Evolutionary conservation across 2,329 filamentous ascomycete species (phyloP).

Genomic region (Fusarium sp.): DNA sequence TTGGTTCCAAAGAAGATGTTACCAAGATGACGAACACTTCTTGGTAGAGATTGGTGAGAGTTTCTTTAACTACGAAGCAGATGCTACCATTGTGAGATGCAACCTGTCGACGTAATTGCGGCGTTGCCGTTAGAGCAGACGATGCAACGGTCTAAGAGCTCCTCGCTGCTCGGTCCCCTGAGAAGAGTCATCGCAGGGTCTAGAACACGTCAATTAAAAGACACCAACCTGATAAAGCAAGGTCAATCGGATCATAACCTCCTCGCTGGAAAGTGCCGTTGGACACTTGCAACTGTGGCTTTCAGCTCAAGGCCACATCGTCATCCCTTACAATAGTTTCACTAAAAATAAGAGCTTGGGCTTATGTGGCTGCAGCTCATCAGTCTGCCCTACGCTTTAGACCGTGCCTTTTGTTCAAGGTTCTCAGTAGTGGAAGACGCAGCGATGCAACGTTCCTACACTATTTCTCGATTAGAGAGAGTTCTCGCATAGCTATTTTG

Average conservation of each 20-base stretch:
- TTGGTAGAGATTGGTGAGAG: background rate
- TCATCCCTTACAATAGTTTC: conserved; percentile 16
- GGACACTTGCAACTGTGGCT: conserved; percentile 8
- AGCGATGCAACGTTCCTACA: conserved; percentile 30
- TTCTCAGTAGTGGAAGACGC: conserved; percentile 11
- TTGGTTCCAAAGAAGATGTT: background rate
- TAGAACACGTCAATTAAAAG: background rate
- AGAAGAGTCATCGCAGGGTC: conserved; percentile 1
- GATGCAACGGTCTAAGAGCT: background rate
- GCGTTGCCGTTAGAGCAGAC: conserved; percentile 1
- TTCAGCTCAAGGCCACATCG: conserved; percentile 7
- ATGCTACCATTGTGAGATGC: background rate
- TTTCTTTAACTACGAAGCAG: conserved; percentile 3
- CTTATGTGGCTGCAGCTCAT: conserved; percentile 23
- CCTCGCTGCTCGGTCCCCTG: background rate
- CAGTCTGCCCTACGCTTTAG: conserved; percentile 8
- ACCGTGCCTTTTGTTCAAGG: conserved; percentile 7
- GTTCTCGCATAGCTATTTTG: conserved; percentile 19
- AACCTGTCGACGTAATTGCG: background rate
- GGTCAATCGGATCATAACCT: background rate
- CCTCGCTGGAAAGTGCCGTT: conserved; percentile 16
- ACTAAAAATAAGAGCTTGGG: conserved; percentile 20
- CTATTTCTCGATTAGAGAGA: conserved; percentile 10
- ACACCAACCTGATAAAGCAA: conserved; percentile 1
- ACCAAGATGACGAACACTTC: background rate